phyloP scores from a whole-genome alignment of 495 filamentous ascomycete genomes.

The Immersiella caudata region DNA sequence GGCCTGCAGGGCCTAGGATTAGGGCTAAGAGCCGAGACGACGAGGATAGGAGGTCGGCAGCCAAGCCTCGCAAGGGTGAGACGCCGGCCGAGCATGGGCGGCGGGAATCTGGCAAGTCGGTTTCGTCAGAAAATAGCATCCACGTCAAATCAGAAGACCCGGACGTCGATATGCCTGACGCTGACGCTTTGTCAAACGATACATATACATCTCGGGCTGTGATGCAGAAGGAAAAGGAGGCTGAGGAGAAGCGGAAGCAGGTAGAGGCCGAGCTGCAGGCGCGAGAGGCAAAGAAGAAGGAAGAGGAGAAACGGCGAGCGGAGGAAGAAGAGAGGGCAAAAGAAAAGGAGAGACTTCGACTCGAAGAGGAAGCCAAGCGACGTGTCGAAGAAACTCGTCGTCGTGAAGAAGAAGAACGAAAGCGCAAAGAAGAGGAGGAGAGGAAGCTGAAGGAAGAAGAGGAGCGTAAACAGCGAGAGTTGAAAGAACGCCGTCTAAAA shows the following conservation, averaged over 20 bases:
- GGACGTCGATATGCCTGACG: constrained; percentile 53
- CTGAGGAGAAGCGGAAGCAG: constrained; percentile 51
- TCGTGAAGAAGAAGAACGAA: constrained; percentile 32
- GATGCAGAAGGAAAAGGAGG: constrained; percentile 49
- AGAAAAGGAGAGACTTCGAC: constrained; percentile 44
- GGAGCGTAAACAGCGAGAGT: constrained; percentile 35
- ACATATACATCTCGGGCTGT: constrained; percentile 45
- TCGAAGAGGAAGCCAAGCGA: constrained; percentile 51
- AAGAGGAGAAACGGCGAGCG: constrained; percentile 43
- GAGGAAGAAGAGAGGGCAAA: constrained; percentile 47
- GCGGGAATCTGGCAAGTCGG: constrained; percentile 43
- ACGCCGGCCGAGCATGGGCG: constrained; percentile 36
- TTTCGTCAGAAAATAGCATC: constrained; percentile 48
- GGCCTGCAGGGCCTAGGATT: constrained; percentile 24
- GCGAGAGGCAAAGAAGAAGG: constrained; percentile 37
- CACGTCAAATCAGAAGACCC: constrained; percentile 51
- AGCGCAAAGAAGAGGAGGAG: constrained; percentile 29
- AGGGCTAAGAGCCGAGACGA: constrained; percentile 40
- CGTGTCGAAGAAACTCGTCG: constrained; percentile 17
- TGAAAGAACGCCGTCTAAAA: constrained; percentile 32
- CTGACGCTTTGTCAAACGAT: constrained; percentile 29
- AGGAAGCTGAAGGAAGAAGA: constrained; percentile 31
- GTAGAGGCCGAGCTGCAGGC: constrained; percentile 34
- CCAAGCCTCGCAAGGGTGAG: constrained; percentile 41
- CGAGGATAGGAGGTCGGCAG: constrained; percentile 40